A percentile compares a stretch with the other conserved stretches of the same genome.
Conservation (phyloP, 148 eudicot species). For the Chenopodium quinoa region DNA sequence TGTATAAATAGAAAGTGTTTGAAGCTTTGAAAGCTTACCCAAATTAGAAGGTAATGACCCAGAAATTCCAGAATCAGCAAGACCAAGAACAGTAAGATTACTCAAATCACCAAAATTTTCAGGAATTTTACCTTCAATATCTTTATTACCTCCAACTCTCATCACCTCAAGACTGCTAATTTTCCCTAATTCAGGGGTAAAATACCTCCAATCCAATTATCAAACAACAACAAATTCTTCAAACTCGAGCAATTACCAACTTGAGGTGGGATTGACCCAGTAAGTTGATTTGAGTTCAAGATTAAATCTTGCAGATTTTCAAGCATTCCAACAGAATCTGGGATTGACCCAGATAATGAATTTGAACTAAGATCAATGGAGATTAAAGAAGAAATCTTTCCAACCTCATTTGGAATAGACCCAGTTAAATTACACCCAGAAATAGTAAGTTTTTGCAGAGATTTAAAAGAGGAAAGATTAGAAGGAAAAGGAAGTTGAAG, state of each 20-base stretch:
- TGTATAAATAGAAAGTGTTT: conserved; percentile 62
- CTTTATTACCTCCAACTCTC: conserved; percentile 54
- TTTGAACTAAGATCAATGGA: conserved; percentile 50
- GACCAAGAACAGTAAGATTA: conserved; percentile 48
- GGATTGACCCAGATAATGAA: conserved; percentile 45
- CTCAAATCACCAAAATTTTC: conserved; percentile 42
- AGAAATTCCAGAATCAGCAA: conserved; percentile 58
- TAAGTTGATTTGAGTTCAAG: conserved; percentile 55
- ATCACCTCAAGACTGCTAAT: conserved; percentile 33
- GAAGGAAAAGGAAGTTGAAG: conserved; percentile 43
- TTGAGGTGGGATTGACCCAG: conserved; percentile 48
- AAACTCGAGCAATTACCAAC: conserved; percentile 38
- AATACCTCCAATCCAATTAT: conserved; percentile 43
- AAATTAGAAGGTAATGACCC: conserved; percentile 48
- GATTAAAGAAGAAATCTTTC: conserved; percentile 28
- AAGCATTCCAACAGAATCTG: conserved; percentile 42
- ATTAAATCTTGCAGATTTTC: conserved; percentile 40
- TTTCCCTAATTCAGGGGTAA: conserved; percentile 47
- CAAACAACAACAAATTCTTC: conserved; percentile 40
- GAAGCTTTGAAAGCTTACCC: conserved; percentile 53
- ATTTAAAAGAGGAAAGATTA: conserved; percentile 39
- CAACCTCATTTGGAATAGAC: conserved; percentile 46
- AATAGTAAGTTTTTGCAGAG: conserved; percentile 35
- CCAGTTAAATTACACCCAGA: conserved; percentile 55
- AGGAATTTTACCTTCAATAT: conserved; percentile 50